These are phyloP conservation scores for Podosphaera fusca DNA, from an alignment of 2,329 filamentous ascomycete species.

Conservation along the genomic window DNA sequence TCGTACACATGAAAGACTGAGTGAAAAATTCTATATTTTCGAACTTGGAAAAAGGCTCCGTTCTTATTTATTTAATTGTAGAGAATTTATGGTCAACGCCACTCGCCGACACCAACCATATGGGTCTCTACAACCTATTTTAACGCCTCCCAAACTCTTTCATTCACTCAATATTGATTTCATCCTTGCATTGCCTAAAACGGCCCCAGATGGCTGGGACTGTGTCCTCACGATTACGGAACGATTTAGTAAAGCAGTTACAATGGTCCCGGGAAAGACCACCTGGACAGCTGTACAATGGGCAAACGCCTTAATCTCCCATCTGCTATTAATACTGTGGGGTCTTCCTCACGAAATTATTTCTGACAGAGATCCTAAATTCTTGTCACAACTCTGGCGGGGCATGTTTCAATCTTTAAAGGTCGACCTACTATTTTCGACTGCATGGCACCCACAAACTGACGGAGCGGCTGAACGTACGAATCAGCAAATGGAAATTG, in stretches of 20 bases:
- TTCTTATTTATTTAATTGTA: constrained; percentile 19
- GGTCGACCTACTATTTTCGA: too few relatives aligned
- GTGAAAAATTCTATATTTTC: not conserved
- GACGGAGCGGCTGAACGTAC: too few relatives aligned
- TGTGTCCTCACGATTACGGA: not conserved
- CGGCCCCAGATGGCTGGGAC: not conserved
- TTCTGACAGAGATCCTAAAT: not conserved
- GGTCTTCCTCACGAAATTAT: not conserved
- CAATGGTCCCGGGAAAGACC: not conserved
- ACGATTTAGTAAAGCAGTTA: not conserved
- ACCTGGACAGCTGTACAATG: not conserved
- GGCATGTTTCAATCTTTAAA: too few relatives aligned
- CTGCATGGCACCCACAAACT: too few relatives aligned
- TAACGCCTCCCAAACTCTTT: not conserved
- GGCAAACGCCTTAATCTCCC: not conserved
- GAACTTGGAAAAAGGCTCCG: too few relatives aligned
- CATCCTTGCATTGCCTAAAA: too few relatives aligned
- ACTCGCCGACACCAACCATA: not conserved
- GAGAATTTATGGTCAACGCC: constrained; percentile 9
- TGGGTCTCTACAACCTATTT: not conserved
- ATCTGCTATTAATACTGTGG: not conserved
- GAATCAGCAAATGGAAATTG: too few relatives aligned
- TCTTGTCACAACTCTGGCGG: too few relatives aligned
- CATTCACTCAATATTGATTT: not conserved
- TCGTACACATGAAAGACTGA: not conserved